phyloP scores from a whole-genome alignment of 129 eudicot genomes.

The Chrysanthemum makinoi region DNA sequence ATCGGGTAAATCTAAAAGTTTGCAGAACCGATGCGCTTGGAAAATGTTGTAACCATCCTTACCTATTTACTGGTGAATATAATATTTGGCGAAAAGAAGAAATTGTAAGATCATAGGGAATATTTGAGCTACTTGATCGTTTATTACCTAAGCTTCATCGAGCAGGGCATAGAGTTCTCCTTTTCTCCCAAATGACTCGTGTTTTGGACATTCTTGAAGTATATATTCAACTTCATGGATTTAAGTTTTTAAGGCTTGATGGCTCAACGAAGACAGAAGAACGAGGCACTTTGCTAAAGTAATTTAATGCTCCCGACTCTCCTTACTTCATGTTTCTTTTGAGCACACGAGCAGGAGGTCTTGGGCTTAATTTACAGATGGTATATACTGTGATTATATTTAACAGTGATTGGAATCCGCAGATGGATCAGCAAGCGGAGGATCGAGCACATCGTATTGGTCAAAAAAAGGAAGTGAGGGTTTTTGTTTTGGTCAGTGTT shows the following conservation, averaged over 20 bases:
- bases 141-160: conserved; percentile 76
- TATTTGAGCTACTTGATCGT: conserved; percentile 89
- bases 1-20: conserved; percentile 73
- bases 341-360: conserved; percentile 97
- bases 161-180: conserved; percentile 85
- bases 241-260: conserved; percentile 82
- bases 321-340: conserved; percentile 86
- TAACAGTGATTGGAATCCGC: conserved; percentile 99
- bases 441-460: conserved; percentile 99
- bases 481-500: conserved; percentile 62
- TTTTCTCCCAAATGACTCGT: conserved; percentile 93
- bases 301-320: conserved; percentile 87
- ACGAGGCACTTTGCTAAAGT: conserved; percentile 60
- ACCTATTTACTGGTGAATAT: conserved; percentile 68
- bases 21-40: conserved; percentile 94
- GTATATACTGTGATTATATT: conserved; percentile 83
- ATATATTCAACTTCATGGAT: conserved; percentile 65
- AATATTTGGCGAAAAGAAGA: conserved; percentile 74
- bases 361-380: conserved; percentile 85
- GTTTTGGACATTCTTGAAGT: conserved; percentile 87
- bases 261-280: conserved; percentile 90
- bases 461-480: conserved; percentile 93
- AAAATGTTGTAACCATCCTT: conserved; percentile 96
- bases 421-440: conserved; percentile 95
- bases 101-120: conserved; percentile 84